Percentiles rank a stretch among this genome's conserved stretches.
phyloP scores from a whole-genome alignment of 176 grass and related monocot genomes.

The Canna indica region DNA sequence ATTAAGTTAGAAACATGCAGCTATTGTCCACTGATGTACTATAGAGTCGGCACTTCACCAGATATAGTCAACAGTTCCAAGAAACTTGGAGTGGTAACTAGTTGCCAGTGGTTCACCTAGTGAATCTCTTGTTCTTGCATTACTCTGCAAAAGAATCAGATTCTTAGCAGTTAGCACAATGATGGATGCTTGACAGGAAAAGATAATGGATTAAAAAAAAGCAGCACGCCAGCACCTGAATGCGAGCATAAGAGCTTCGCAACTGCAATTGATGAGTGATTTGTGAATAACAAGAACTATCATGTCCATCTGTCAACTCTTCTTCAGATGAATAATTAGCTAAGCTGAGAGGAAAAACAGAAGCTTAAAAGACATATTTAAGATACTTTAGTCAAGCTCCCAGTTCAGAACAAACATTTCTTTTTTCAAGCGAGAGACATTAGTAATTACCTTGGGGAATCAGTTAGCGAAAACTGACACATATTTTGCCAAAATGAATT shows the following conservation, averaged over 20 bases:
- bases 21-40: background rate
- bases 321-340: conserved; percentile 36
- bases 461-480: conserved; percentile 22
- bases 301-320: conserved; percentile 53
- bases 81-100: conserved; percentile 72
- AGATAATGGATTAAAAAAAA: conserved; percentile 14
- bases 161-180: background rate
- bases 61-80: conserved; percentile 89
- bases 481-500: conserved; percentile 43
- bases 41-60: conserved; percentile 40
- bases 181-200: background rate
- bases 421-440: conserved; percentile 13
- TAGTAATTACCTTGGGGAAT: conserved; percentile 29
- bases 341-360: conserved; percentile 25
- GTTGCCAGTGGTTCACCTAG: conserved; percentile 68
- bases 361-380: conserved; percentile 11
- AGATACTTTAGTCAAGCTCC: too few species aligned
- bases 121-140: conserved; percentile 55
- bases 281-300: conserved; percentile 39
- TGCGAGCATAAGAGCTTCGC: conserved; percentile 57
- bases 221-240: conserved; percentile 54
- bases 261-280: conserved; percentile 63
- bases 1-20: conserved; percentile 1
- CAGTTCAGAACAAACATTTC: background rate
- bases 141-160: conserved; percentile 31